Conservation (phyloP, 164 flowering plant species). For the Stephania japonica region DNA sequence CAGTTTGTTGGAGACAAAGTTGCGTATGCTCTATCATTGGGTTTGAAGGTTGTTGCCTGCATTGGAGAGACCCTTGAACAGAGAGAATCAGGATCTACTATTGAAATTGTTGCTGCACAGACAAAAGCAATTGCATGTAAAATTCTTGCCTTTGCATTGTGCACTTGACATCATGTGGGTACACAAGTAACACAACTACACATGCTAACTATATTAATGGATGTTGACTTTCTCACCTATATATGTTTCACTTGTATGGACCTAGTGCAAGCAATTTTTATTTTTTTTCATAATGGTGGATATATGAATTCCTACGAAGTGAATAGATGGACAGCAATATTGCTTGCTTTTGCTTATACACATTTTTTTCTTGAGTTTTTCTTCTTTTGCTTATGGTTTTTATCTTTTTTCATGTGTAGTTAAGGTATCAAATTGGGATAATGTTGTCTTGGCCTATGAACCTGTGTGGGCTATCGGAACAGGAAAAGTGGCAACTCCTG, state of each 20-base stretch:
- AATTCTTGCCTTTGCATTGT: background rate
- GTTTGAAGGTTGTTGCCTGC: slow-evolving; percentile 66
- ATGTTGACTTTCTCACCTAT: too few species aligned
- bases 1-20: slow-evolving; percentile 63
- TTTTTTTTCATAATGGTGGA: too few species aligned
- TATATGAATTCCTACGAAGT: too few species aligned
- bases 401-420: slow-evolving; percentile 32
- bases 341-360: background rate
- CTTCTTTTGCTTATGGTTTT: background rate
- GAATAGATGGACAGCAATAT: too few species aligned
- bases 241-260: too few species aligned
- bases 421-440: slow-evolving; percentile 43
- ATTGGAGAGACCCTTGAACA: slow-evolving; percentile 73
- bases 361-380: background rate
- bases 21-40: slow-evolving; percentile 61
- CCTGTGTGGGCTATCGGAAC: slow-evolving; percentile 98
- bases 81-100: slow-evolving; percentile 55
- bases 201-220: too few species aligned
- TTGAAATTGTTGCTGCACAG: slow-evolving; percentile 64
- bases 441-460: slow-evolving; percentile 80
- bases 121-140: slow-evolving; percentile 66
- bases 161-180: too few species aligned
- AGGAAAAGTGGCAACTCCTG: slow-evolving; percentile 87
- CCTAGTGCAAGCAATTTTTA: too few species aligned
- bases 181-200: too few species aligned